Evolutionary conservation across 441 rosid species (phyloP).

Genomic region (Arabidopsis hybrid): DNA sequence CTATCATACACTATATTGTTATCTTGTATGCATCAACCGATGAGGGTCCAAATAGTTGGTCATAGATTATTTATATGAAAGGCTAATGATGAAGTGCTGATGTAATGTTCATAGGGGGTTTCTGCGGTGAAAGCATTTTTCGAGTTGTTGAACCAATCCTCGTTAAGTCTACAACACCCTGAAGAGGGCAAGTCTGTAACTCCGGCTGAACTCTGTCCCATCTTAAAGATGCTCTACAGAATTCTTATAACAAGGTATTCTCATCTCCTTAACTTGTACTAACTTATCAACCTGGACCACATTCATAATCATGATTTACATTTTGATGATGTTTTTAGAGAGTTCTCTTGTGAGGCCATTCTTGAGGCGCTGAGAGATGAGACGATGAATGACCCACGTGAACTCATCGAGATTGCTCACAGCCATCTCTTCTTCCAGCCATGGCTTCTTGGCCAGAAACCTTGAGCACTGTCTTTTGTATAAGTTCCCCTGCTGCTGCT

Average conservation of each 20-base stretch:
- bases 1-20: background rate
- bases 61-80: constrained; percentile 13
- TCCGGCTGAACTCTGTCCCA: constrained; percentile 76
- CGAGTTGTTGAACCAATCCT: constrained; percentile 64
- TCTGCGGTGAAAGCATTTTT: constrained; percentile 82
- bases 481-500: background rate
- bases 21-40: background rate
- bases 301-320: background rate
- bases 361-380: constrained; percentile 72
- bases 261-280: background rate
- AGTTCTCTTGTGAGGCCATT: constrained; percentile 58
- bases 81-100: constrained; percentile 20
- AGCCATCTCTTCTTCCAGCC: constrained; percentile 72
- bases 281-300: background rate
- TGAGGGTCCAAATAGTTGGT: background rate
- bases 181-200: constrained; percentile 68
- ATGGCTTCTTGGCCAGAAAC: constrained; percentile 70
- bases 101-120: constrained; percentile 56
- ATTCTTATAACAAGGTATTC: constrained; percentile 65
- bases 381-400: constrained; percentile 78
- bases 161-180: constrained; percentile 64
- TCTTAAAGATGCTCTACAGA: constrained; percentile 66
- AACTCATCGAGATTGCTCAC: constrained; percentile 74
- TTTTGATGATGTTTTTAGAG: constrained; percentile 50
- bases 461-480: constrained; percentile 38